Conservation (phyloP, 495 filamentous ascomycete genomes). For the Neurospora sp. region DNA sequence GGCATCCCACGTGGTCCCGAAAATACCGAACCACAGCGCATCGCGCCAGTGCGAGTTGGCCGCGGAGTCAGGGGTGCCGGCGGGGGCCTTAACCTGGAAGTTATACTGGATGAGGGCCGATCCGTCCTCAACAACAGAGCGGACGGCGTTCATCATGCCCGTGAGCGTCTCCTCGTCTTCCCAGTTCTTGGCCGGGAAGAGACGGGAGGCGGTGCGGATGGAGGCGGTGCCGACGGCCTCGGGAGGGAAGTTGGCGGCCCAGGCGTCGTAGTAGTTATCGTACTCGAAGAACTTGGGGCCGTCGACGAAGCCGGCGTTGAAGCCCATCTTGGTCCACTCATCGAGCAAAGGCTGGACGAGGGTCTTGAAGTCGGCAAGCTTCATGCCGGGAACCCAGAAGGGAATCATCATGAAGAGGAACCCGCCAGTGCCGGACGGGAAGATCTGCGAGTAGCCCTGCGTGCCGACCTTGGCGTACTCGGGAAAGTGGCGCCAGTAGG, state of each 20-base stretch:
- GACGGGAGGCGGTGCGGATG: constrained; percentile 28
- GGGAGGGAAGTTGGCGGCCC: constrained; percentile 9
- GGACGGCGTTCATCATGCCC: constrained; percentile 12
- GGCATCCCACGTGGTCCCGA: constrained; percentile 6
- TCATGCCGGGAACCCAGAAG: constrained; percentile 14
- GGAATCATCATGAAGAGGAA: constrained; percentile 12
- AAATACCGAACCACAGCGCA: constrained; percentile 8
- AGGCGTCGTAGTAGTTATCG: constrained; percentile 12
- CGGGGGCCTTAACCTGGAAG: constrained; percentile 6
- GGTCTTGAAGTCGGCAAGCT: constrained; percentile 11
- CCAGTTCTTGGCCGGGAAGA: constrained; percentile 24
- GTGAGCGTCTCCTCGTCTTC: constrained; percentile 20
- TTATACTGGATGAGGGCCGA: constrained; percentile 16
- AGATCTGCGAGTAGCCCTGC: constrained; percentile 36
- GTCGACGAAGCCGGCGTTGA: constrained; percentile 16
- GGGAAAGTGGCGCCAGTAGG: constrained; percentile 34
- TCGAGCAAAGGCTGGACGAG: constrained; percentile 29
- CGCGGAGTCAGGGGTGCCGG: constrained; percentile 3
- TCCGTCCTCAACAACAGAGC: constrained; percentile 10
- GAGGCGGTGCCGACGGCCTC: constrained; percentile 13
- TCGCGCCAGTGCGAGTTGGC: constrained; percentile 19
- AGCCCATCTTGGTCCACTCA: constrained; percentile 25
- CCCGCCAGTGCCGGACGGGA: constrained; percentile 5
- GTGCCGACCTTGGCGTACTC: constrained; percentile 34
- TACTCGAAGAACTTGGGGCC: constrained; percentile 13